Base-by-base conservation (phyloP, 2,329 filamentous ascomycete species). In the Rhinocladiella similis region DNA sequence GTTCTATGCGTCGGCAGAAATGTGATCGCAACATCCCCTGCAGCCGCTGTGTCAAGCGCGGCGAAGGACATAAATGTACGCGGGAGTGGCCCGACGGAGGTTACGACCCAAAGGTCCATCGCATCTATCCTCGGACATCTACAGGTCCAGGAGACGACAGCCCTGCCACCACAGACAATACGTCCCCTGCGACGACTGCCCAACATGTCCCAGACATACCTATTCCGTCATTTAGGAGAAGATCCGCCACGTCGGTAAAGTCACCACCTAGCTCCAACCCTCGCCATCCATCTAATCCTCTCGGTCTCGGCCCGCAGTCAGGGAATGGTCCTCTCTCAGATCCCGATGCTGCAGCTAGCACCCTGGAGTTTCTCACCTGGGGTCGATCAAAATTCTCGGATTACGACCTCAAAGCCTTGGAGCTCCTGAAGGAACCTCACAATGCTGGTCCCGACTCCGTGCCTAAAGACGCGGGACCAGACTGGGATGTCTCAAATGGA, bases 351-450 rank as follows among this genome's bases (percentile, higher is more conserved):
- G 53, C 57, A 38, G 53, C 57, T 13, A 53, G 50, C 18, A 74
- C 79, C 2, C 69, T 80, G 0, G 77, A 80, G 53, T 80, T 78
- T 45, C 67, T 79, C 1, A 75, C 77, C 1, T 80, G 77, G 77
- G 77, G 77, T 7, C 71, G 76, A 14, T 68, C 50, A n/a, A 64
- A 60, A 39, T 45, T 63, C 14, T 60, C 63, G 19, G 62, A 64
- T 41, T 64, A 64, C 42, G 58, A 62, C 27, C 54, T 62, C 25
- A 60, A 62, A 47, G 60, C 63, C 12, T 45, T 65, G 16, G 63
- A 65, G 18, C 59, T 65, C 5, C 57, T 71, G 35, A 80, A 79
- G 60, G 72, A 78, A 38, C 69, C 68, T 35, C 57, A 63, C 18
- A 38, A 63, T 19, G 39, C 50, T 36, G 58, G 55, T n/a, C 33